Conservation (phyloP, 768 basidiomycete genomes). For the Cystofilobasidium bisporidii region DNA sequence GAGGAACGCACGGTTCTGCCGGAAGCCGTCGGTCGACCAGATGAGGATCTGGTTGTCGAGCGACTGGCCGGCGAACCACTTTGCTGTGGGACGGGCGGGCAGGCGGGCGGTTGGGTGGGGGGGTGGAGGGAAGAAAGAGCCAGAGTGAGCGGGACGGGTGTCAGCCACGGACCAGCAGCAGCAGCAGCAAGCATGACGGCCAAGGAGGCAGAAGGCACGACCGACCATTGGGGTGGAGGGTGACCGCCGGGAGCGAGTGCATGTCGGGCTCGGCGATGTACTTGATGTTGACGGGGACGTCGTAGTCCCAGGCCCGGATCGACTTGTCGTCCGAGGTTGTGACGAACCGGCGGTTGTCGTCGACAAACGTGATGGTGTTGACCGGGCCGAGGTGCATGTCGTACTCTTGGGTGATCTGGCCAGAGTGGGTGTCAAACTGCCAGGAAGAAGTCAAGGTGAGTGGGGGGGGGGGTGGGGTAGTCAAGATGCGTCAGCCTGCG, state of each 20-base stretch:
- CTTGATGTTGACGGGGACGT: conserved; percentile 98
- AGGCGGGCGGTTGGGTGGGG: background rate
- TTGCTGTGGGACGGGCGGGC: conserved; percentile 48
- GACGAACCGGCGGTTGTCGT: conserved; percentile 92
- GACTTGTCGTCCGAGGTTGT: conserved; percentile 99
- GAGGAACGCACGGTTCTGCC: conserved; percentile 65
- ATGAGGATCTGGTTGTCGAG: conserved; percentile 97
- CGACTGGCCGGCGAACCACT: conserved; percentile 95
- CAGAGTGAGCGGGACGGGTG: too few species aligned
- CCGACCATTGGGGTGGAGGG: conserved; percentile 86
- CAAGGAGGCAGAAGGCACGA: conserved; percentile 30
- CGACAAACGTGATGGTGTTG: conserved; percentile 97
- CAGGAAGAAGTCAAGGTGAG: background rate
- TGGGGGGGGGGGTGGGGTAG: background rate
- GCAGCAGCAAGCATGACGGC: too few species aligned
- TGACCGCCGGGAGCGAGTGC: conserved; percentile 99
- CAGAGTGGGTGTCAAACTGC: conserved; percentile 89
- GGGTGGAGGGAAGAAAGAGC: conserved; percentile 21
- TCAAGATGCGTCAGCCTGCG: background rate
- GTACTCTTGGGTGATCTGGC: conserved; percentile 95
- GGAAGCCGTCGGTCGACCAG: conserved; percentile 96
- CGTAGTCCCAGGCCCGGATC: conserved; percentile 97
- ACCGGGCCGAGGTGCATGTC: conserved; percentile 97
- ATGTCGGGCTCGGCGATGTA: conserved; percentile 98
- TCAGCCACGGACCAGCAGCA: too few species aligned